Evolutionary conservation across 2,329 filamentous ascomycete species (phyloP).

Genomic region (Colletotrichum kahawae): DNA sequence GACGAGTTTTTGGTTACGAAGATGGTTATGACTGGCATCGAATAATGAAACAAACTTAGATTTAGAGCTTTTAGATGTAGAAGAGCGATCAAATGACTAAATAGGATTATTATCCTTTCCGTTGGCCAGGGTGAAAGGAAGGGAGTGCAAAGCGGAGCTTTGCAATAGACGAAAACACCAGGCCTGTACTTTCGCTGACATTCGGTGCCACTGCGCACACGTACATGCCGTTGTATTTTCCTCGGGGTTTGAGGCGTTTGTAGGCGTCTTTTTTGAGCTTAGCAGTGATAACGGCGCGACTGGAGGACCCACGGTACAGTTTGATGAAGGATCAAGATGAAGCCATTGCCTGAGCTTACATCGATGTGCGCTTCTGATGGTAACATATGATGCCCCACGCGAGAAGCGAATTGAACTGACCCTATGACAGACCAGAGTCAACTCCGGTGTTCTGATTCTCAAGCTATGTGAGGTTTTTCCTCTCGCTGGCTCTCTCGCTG

Average conservation of each 20-base stretch:
- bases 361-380: background rate
- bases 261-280: background rate
- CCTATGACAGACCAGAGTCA: background rate
- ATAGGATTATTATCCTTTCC: background rate
- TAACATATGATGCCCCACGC: background rate
- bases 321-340: background rate
- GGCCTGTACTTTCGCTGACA: background rate
- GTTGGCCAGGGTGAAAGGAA: background rate
- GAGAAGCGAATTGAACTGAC: background rate
- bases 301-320: rapidly evolving
- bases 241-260: background rate
- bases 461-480: background rate
- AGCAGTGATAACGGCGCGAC: rapidly evolving
- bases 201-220: background rate
- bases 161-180: background rate
- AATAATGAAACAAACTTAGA: background rate
- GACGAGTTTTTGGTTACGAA: slow-evolving; percentile 22
- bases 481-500: background rate
- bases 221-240: background rate
- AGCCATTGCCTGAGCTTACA: background rate
- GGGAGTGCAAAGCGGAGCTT: background rate
- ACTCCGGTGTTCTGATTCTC: background rate
- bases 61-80: background rate
- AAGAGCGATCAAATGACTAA: background rate
- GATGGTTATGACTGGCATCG: slow-evolving; percentile 22